Percentiles rank a stretch among this genome's conserved stretches.
Conservation (phyloP, 257 asterid genomes). For the Nemophila menziesii region DNA sequence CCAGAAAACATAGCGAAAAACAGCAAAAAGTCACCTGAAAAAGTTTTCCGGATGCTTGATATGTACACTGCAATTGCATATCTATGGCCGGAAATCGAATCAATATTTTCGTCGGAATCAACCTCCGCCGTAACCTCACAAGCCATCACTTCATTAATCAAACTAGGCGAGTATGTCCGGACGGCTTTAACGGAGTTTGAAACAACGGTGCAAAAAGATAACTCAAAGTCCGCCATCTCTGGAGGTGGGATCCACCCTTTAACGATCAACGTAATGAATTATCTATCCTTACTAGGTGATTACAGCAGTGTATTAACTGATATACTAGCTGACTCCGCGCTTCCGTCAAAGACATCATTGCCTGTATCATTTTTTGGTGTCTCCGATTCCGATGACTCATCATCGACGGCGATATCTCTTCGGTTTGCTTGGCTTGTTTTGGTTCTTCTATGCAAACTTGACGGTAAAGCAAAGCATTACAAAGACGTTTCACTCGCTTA, state of each 20-base stretch:
- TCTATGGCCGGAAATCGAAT: constrained; percentile 63
- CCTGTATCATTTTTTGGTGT: constrained; percentile 46
- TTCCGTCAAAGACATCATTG: constrained; percentile 18
- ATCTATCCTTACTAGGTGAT: constrained; percentile 49
- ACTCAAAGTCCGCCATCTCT: constrained; percentile 37
- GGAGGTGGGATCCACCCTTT: constrained; percentile 60
- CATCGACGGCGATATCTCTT: constrained; percentile 33
- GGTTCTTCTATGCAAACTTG: constrained; percentile 59
- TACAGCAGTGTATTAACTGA: constrained; percentile 52
- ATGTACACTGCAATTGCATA: constrained; percentile 57
- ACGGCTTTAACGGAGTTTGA: constrained; percentile 46
- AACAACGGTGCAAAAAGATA: constrained; percentile 37
- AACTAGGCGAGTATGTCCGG: constrained; percentile 36
- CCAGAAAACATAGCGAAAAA: constrained; percentile 48
- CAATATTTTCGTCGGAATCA: constrained; percentile 47
- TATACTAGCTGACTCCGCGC: constrained; percentile 35
- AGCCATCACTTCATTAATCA: constrained; percentile 40
- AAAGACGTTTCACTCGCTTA: constrained; percentile 48
- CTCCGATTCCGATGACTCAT: constrained; percentile 43
- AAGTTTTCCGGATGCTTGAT: constrained; percentile 55
- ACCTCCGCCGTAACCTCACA: constrained; percentile 30
- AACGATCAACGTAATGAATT: constrained; percentile 49
- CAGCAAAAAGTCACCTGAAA: constrained; percentile 35
- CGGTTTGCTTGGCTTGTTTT: constrained; percentile 57
- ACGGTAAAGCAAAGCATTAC: constrained; percentile 54